phyloP scores from a whole-genome alignment of 139 green algal genomes.

The Tetraselmis striata region DNA sequence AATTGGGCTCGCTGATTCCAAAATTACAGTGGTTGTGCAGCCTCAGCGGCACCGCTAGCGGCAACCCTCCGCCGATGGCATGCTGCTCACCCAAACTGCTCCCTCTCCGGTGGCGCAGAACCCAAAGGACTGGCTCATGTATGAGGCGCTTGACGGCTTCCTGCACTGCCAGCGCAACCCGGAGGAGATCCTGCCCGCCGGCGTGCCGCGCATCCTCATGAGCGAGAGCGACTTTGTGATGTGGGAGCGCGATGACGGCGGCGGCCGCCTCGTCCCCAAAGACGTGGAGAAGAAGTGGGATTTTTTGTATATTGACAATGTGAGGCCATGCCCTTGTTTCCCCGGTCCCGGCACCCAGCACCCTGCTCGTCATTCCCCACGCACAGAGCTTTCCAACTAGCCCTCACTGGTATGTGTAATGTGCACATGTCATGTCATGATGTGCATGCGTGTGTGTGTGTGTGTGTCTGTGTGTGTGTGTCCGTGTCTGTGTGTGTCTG shows the following conservation, averaged over 20 bases:
- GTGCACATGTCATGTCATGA: no score
- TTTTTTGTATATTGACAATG: constrained; percentile 20
- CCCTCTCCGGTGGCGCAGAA: neutral
- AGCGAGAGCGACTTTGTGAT: constrained; percentile 1
- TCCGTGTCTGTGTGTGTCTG: no score
- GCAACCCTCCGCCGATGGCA: no score
- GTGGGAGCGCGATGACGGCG: neutral
- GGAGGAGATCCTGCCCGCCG: neutral
- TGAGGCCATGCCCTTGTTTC: neutral
- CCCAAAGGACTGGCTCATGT: neutral
- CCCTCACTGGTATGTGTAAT: no score
- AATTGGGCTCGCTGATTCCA: no score
- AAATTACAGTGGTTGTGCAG: no score
- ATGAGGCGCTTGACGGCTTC: neutral
- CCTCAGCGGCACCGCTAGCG: no score
- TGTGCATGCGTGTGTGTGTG: no score
- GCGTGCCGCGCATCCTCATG: neutral
- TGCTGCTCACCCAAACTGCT: no score
- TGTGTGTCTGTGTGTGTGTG: no score
- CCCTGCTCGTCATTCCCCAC: neutral
- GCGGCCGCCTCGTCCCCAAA: constrained; percentile 8
- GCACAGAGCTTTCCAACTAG: no score
- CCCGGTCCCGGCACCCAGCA: neutral
- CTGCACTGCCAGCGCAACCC: neutral
- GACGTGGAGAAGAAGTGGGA: constrained; percentile 19